phyloP scores from a whole-genome alignment of 345 rosid genomes.

The Salix arbutifolia region DNA sequence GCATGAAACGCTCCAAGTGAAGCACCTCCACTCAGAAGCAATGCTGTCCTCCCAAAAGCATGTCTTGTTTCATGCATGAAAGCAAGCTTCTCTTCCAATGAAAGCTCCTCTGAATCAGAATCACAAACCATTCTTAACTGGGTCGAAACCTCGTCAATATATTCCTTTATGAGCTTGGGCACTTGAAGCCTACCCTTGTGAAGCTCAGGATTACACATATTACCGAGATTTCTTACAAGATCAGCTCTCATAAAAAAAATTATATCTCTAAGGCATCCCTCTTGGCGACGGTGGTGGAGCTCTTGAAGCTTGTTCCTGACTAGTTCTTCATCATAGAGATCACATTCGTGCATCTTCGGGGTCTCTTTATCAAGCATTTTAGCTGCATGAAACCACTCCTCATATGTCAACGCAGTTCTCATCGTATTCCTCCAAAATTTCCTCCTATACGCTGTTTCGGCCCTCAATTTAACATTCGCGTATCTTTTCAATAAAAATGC shows the following conservation, averaged over 20 bases:
- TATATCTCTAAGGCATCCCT: constrained; percentile 81
- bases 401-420: constrained; percentile 80
- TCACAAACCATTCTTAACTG: constrained; percentile 89
- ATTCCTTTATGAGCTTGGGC: constrained; percentile 87
- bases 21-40: constrained; percentile 99
- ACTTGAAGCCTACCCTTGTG: constrained; percentile 97
- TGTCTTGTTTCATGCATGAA: constrained; percentile 98
- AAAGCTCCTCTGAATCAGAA: constrained; percentile 83
- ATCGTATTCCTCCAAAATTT: constrained; percentile 99
- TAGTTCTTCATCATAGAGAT: constrained; percentile 79
- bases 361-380: constrained; percentile 94
- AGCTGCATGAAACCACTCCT: constrained; percentile 99
- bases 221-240: constrained; percentile 87
- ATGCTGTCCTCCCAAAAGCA: constrained; percentile 94
- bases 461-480: constrained; percentile 77
- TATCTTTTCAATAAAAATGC: constrained; percentile 80
- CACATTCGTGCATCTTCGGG: constrained; percentile 65
- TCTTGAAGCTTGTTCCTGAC: constrained; percentile 83
- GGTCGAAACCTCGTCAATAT: constrained; percentile 86
- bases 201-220: constrained; percentile 95
- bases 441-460: constrained; percentile 92
- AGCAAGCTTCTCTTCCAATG: constrained; percentile 88
- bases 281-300: constrained; percentile 83
- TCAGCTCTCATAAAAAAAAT: constrained; percentile 97
- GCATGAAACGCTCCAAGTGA: constrained; percentile 93